Conservation (phyloP, 2,329 filamentous ascomycete species). For the Penicillium sp. region DNA sequence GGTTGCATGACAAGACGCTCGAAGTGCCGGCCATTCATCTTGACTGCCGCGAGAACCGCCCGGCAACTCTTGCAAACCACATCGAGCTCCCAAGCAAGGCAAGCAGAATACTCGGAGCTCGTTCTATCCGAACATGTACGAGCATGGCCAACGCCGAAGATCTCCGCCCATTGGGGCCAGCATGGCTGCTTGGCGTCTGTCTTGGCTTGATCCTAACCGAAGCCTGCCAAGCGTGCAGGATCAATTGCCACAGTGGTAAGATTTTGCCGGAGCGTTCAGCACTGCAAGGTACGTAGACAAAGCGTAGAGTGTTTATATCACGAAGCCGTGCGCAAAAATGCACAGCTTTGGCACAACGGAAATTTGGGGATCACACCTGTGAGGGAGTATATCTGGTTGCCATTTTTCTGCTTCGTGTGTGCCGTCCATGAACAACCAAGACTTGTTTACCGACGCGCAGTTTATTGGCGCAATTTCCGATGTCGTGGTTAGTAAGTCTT, state of each 20-base stretch:
- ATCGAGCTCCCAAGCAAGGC: neutral
- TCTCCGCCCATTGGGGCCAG: neutral
- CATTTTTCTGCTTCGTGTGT: neutral
- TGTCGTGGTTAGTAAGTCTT: neutral
- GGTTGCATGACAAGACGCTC: neutral
- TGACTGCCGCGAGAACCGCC: neutral
- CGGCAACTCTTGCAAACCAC: neutral
- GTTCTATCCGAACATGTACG: neutral
- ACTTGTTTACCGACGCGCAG: neutral
- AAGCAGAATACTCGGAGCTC: neutral
- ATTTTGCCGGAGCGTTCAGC: neutral
- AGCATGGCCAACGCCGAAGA: neutral
- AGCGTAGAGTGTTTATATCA: neutral
- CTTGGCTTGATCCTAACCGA: conserved; percentile 1
- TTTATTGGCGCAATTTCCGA: conserved; percentile 2
- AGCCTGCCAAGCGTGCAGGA: neutral
- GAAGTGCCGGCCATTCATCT: neutral
- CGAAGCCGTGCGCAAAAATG: too few species aligned
- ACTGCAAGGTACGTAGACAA: neutral
- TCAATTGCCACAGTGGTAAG: neutral
- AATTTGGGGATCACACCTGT: too few species aligned
- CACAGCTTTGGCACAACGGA: too few species aligned
- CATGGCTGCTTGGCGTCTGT: neutral
- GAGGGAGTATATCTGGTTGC: neutral
- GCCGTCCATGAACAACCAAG: neutral